These are phyloP conservation scores for Fragaria iinumae DNA, from an alignment of 306 rosid species.

Conservation along the genomic window DNA sequence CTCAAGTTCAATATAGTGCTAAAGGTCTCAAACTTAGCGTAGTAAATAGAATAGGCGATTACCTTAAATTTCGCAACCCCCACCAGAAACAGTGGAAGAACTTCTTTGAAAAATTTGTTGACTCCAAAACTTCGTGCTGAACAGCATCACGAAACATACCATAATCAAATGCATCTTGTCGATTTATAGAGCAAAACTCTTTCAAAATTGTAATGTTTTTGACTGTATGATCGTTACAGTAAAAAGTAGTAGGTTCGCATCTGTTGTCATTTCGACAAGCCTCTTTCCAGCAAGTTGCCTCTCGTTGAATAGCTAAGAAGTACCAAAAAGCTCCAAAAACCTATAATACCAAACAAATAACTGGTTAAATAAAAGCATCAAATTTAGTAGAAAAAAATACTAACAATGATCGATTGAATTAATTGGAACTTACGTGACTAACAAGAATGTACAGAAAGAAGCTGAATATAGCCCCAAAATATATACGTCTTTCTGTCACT, in stretches of 20 bases:
- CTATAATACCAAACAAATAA: background rate
- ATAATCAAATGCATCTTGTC: background rate
- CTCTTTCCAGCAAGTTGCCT: background rate
- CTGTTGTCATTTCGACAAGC: background rate
- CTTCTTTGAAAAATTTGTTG: background rate
- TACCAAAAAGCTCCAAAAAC: constrained; percentile 9
- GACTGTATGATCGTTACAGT: background rate
- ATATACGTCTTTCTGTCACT: background rate
- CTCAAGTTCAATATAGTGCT: no score
- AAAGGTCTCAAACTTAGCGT: no score
- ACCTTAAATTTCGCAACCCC: constrained; percentile 10
- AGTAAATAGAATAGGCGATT: no score
- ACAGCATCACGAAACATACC: constrained; percentile 6
- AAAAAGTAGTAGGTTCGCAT: background rate
- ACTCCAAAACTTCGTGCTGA: background rate
- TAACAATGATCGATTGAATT: no score
- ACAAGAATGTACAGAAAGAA: background rate
- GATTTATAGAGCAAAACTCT: background rate
- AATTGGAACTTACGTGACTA: background rate
- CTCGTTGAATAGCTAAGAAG: background rate
- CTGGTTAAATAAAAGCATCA: no score
- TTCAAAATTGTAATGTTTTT: background rate
- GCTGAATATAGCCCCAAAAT: background rate
- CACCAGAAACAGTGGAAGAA: constrained; percentile 1
- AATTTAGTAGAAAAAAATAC: no score